Evolutionary conservation across 1,139 yeast species (phyloP).

Genomic region (Pichia inconspicua): DNA sequence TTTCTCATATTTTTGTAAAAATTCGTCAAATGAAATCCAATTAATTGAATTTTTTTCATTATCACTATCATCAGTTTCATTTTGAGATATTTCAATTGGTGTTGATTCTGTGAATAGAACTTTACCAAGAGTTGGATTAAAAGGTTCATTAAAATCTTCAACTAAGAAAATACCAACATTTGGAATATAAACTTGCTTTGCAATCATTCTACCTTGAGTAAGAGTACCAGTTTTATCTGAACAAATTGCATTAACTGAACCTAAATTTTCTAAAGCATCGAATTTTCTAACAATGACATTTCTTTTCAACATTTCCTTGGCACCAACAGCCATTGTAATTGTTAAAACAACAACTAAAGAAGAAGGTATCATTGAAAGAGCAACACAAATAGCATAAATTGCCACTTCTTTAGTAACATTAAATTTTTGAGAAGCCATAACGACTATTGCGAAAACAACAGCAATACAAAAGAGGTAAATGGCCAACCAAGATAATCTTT

Average conservation of each 20-base stretch:
- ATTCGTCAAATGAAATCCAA: slow-evolving; percentile 21
- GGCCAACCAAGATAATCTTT: slow-evolving; percentile 63
- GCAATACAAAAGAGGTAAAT: slow-evolving; percentile 62
- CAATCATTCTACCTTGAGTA: slow-evolving; percentile 75
- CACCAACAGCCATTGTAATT: slow-evolving; percentile 82
- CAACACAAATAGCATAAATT: slow-evolving; percentile 76
- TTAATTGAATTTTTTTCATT: slow-evolving; percentile 5
- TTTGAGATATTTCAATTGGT: slow-evolving; percentile 34
- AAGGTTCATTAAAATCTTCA: slow-evolving; percentile 56
- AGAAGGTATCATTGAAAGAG: slow-evolving; percentile 78
- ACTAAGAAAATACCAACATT: slow-evolving; percentile 59
- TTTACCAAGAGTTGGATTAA: slow-evolving; percentile 63
- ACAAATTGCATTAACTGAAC: slow-evolving; percentile 75
- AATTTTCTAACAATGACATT: slow-evolving; percentile 71
- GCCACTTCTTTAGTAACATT: slow-evolving; percentile 64
- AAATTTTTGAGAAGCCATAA: slow-evolving; percentile 71
- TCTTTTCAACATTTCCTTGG: slow-evolving; percentile 66
- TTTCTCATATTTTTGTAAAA: slow-evolving; percentile 14
- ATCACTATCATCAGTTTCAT: slow-evolving; percentile 27
- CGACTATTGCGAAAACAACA: slow-evolving; percentile 68
- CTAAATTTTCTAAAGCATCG: slow-evolving; percentile 73
- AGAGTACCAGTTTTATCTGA: slow-evolving; percentile 81
- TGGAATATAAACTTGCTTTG: slow-evolving; percentile 72
- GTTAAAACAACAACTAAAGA: slow-evolving; percentile 74
- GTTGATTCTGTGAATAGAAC: slow-evolving; percentile 36